Evolutionary conservation across 768 basidiomycete genomes (phyloP).

Genomic region (Mycena polygramma): DNA sequence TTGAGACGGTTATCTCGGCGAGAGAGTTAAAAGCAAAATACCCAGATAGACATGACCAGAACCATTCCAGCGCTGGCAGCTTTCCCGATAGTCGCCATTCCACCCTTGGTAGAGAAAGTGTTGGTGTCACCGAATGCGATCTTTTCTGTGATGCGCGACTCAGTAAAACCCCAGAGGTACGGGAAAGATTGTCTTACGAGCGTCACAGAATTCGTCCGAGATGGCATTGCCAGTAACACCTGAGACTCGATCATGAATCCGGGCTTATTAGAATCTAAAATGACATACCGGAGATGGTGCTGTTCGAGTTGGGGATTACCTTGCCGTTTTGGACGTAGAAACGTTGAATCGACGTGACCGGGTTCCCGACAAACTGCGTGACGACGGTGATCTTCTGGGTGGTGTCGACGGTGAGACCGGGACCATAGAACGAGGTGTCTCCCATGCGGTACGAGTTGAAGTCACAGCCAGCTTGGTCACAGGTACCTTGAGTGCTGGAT

Average conservation of each 20-base stretch:
- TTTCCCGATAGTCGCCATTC: conserved; percentile 40
- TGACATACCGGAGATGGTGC: conserved; percentile 37
- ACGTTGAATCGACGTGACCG: conserved; percentile 57
- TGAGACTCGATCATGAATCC: conserved; percentile 43
- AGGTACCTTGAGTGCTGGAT: conserved; percentile 50
- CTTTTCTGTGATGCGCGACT: conserved; percentile 36
- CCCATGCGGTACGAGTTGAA: conserved; percentile 64
- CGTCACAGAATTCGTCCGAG: conserved; percentile 56
- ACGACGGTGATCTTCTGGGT: conserved; percentile 56
- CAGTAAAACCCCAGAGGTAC: neutral
- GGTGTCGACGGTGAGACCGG: conserved; percentile 56
- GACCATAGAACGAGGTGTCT: conserved; percentile 55
- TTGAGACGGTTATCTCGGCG: neutral
- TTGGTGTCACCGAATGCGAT: conserved; percentile 54
- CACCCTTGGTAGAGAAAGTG: conserved; percentile 50
- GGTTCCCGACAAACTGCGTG: conserved; percentile 50
- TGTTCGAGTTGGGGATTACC: conserved; percentile 55
- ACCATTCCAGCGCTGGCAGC: conserved; percentile 1
- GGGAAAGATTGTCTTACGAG: conserved; percentile 43
- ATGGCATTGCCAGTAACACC: conserved; percentile 53
- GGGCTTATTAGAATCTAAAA: too few relatives aligned
- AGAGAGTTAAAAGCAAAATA: neutral
- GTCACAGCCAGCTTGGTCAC: conserved; percentile 61
- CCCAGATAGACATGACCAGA: conserved; percentile 1
- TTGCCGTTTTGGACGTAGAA: conserved; percentile 59